A percentile compares a stretch with the other conserved stretches of the same genome.
Conservation (phyloP, 2,329 filamentous ascomycete species). For the Cytospora piceae region DNA sequence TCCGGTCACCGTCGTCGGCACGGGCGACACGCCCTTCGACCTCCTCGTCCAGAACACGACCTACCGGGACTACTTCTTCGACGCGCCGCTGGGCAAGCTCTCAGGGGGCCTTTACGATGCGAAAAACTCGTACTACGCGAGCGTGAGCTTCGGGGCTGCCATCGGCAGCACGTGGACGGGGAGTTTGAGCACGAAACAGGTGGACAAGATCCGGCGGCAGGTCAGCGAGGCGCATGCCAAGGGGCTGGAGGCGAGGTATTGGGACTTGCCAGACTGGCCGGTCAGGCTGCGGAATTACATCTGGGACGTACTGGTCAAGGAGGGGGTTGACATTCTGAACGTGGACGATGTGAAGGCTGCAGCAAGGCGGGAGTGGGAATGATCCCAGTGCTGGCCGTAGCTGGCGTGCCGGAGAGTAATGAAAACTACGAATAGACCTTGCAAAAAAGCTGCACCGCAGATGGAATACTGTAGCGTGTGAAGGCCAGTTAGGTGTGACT, state of each 20-base stretch:
- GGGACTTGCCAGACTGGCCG: constrained; percentile 64
- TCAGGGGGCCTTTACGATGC: constrained; percentile 45
- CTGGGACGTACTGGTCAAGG: constrained; percentile 58
- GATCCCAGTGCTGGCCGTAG: background rate
- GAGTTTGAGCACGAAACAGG: constrained; percentile 49
- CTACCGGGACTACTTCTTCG: constrained; percentile 66
- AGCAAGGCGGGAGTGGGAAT: constrained; percentile 44
- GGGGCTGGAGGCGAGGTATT: constrained; percentile 63
- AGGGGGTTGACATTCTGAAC: constrained; percentile 64
- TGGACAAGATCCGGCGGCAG: constrained; percentile 48
- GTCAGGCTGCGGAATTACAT: constrained; percentile 56
- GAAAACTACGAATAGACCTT: background rate
- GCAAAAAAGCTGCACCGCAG: background rate
- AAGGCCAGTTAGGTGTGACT: background rate
- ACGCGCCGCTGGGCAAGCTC: constrained; percentile 61
- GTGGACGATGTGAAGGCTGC: constrained; percentile 61
- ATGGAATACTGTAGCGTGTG: background rate
- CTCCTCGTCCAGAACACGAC: constrained; percentile 55
- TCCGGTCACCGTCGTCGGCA: constrained; percentile 70
- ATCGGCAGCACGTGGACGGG: constrained; percentile 56
- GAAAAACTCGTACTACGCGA: constrained; percentile 69
- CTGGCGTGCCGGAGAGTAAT: background rate
- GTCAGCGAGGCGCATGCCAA: constrained; percentile 53
- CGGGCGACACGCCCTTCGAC: constrained; percentile 66
- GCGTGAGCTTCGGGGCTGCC: constrained; percentile 56